phyloP scores from a whole-genome alignment of 1,284 basidiomycete genomes.

The Tilletiaria anomala region DNA sequence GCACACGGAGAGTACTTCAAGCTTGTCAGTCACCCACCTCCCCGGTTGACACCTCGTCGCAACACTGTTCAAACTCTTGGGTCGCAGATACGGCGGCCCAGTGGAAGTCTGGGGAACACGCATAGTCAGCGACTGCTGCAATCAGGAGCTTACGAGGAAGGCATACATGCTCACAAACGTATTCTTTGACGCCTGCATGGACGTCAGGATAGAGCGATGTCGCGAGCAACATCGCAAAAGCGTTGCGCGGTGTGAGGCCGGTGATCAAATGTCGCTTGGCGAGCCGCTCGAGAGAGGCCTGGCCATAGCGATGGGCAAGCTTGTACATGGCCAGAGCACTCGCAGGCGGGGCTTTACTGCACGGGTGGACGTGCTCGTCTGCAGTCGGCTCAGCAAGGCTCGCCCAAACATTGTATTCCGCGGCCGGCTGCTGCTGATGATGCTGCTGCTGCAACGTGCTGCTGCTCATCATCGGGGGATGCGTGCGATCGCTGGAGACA shows the following conservation, averaged over 20 bases:
- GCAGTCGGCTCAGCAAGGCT: too few species aligned
- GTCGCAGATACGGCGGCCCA: slow-evolving; percentile 23
- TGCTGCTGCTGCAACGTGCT: too few species aligned
- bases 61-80: slow-evolving; percentile 30
- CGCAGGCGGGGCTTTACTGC: slow-evolving; percentile 44
- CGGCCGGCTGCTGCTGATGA: not conserved
- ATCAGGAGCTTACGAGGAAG: not conserved
- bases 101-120: slow-evolving; percentile 8
- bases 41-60: slow-evolving; percentile 27
- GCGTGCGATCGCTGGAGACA: too few species aligned
- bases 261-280: slow-evolving; percentile 61
- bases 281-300: slow-evolving; percentile 53
- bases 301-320: slow-evolving; percentile 61
- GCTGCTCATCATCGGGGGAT: too few species aligned
- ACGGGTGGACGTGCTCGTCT: slow-evolving; percentile 67
- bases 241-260: slow-evolving; percentile 55
- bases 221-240: slow-evolving; percentile 57
- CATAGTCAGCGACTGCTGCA: not conserved
- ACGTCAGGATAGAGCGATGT: slow-evolving; percentile 24
- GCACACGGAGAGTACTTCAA: not conserved
- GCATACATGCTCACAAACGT: slow-evolving; percentile 14
- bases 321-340: slow-evolving; percentile 60
- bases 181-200: slow-evolving; percentile 24
- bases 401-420: not conserved
- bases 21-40: slow-evolving; percentile 6